Evolutionary conservation across 129 eudicot species (phyloP).

Genomic region (Daucus carota): DH1_v3.0 NC_030381.2:39975501-39976000

Average conservation of each 20-base stretch:
- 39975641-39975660: constrained; percentile 41
- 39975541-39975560: constrained; percentile 87
- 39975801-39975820: constrained; percentile 33
- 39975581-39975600: constrained; percentile 55
- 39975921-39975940: constrained; percentile 77
- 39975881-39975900: constrained; percentile 32
- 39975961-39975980: constrained; percentile 46
- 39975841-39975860: too few relatives aligned
- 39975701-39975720: constrained; percentile 67
- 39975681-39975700: constrained; percentile 81
- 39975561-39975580: constrained; percentile 91
- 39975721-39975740: constrained; percentile 57
- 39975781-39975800: constrained; percentile 23
- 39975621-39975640: constrained; percentile 74
- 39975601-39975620: constrained; percentile 96
- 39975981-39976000: constrained; percentile 51
- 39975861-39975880: constrained; percentile 35
- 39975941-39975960: constrained; percentile 49
- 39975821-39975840: too few relatives aligned
- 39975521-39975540: constrained; percentile 77
- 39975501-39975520: constrained; percentile 76
- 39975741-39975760: constrained; percentile 31
- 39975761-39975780: constrained; percentile 20
- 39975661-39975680: constrained; percentile 51
- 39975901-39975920: constrained; percentile 41